Base-by-base conservation (phyloP, 202 grass and related monocot species). In the Setaria viridis region DNA sequence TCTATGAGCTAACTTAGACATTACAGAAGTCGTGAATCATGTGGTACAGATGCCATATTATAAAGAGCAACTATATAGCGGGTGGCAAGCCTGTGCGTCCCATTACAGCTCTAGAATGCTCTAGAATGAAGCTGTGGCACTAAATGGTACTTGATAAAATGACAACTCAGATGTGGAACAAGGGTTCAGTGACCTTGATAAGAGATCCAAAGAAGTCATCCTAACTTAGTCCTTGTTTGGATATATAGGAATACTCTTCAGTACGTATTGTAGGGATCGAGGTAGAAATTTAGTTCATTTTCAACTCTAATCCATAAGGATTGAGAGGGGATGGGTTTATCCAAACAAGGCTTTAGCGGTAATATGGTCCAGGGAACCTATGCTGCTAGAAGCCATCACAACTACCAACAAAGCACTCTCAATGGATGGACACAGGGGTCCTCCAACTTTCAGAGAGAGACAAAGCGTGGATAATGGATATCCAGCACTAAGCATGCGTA, bases 401-500 rank as follows among this genome's bases (percentile, higher is more conserved):
- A 10, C 70, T 73, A 73, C 47, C 21, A 73, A 73, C 4, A 14
- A 17, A 33, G 30, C 14, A 73, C 70, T 73, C 4, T 73, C 25
- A 51, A 73, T 46, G 15, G 29, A 51, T 33, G 70, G 25, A 34
- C 70, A 51, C 33, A 10, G 14, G 45, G 12, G 41, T 19, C 70
- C 70, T 73, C 70, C 47, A 74, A 74, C 71, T 54, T 35, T 74
- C 32, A 74, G 25, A 33, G 53, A 63, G 25, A 66, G 33, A 67
- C 63, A 66, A 17, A 67, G 64, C 64, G 2, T 67, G 48, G 29
- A 74, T 74, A 35, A 2, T 67, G 48, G 29, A 74, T 74, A 35
- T 35, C 71, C 29, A 74, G 71, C 71, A 54, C 70, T 53, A 17
- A 74, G 71, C 71, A 74, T 17, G 48, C 8, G 30, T 54, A 54